Base-by-base conservation (phyloP, 352 stramenopile genomes). In the Sclerospora graminicola region DNA sequence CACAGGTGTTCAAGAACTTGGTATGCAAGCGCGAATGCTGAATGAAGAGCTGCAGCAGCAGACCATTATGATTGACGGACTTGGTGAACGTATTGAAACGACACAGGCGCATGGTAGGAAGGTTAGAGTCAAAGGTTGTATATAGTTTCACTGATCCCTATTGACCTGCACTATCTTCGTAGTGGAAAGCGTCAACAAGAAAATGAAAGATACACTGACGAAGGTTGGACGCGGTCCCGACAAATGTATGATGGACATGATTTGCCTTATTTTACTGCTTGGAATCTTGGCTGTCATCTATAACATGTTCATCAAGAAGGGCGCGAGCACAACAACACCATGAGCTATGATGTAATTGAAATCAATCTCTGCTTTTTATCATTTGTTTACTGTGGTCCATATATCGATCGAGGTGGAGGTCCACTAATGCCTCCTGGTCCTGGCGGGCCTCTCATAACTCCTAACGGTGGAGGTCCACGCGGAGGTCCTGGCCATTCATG, bases 221-320 rank as follows among this genome's bases (percentile, higher is more conserved):
- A 72, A 84, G 34, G 60, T 89, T 11, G 76, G 78, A 9, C 73
- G 81, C 20, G 81, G 78, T 16, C 66, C 59, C 16, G 78, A 89
- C 57, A 90, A 89, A 49, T 89, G 77, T 63, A 92, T 90, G 73
- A 90, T 90, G 78, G 76, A 90, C 48, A 85, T 92, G 69, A 92
- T 92, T 55, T 92, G 81, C 35, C 69, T 92, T 38, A 83, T 92
- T 48, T 42, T 92, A 33, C 60, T 92, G 43, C 75, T 90, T 23
- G 76, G 78, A 30, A 84, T 93, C 54, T 60, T 87, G 48, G 73
- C 76, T 33, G 78, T 90, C 38, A 62, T 82, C 43, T 90, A 93
- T 60, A 93, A 88, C 61, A 93, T 90, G 81, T 87, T 93, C 41
- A 69, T 93, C 54, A 90, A 90, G 61, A 86, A 74, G 41, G 37